Evolutionary conservation across 306 rosid species (phyloP).

Genomic region (Rosa chinensis): DNA sequence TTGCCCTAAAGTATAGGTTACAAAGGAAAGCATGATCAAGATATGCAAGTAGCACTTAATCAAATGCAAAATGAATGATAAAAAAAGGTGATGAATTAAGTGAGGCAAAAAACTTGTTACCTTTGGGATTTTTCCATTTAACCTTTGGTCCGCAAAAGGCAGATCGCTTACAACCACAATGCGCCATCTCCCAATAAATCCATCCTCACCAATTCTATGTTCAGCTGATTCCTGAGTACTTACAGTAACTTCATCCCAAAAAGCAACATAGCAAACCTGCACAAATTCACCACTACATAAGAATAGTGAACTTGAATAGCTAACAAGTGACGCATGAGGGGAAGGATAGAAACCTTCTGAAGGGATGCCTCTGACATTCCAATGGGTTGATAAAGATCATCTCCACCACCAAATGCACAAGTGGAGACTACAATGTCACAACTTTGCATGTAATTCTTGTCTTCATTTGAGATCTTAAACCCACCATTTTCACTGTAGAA

Average conservation of each 20-base stretch:
- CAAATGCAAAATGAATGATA: constrained; percentile 3
- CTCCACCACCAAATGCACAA: constrained; percentile 99
- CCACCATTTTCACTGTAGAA: constrained; percentile 80
- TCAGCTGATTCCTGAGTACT: constrained; percentile 61
- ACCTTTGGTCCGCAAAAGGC: constrained; percentile 88
- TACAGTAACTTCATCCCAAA: constrained; percentile 95
- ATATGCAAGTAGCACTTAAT: background rate
- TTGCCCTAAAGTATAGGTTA: background rate
- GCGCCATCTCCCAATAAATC: constrained; percentile 89
- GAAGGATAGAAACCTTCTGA: constrained; percentile 55
- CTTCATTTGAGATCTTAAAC: constrained; percentile 71
- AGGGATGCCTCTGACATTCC: constrained; percentile 82
- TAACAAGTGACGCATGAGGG: constrained; percentile 14
- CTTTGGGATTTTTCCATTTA: constrained; percentile 98
- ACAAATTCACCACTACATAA: constrained; percentile 43
- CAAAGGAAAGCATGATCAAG: background rate
- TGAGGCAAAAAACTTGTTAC: constrained; percentile 33
- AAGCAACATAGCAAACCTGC: constrained; percentile 94
- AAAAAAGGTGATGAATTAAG: constrained; percentile 5
- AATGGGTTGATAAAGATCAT: constrained; percentile 97
- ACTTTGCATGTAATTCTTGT: constrained; percentile 56
- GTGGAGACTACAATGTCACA: constrained; percentile 85
- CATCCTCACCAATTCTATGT: constrained; percentile 54
- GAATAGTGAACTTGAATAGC: constrained; percentile 30
- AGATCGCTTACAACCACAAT: constrained; percentile 77